These are phyloP conservation scores for Moringa oleifera DNA, from an alignment of 345 rosid genomes.

Conservation along the genomic window DNA sequence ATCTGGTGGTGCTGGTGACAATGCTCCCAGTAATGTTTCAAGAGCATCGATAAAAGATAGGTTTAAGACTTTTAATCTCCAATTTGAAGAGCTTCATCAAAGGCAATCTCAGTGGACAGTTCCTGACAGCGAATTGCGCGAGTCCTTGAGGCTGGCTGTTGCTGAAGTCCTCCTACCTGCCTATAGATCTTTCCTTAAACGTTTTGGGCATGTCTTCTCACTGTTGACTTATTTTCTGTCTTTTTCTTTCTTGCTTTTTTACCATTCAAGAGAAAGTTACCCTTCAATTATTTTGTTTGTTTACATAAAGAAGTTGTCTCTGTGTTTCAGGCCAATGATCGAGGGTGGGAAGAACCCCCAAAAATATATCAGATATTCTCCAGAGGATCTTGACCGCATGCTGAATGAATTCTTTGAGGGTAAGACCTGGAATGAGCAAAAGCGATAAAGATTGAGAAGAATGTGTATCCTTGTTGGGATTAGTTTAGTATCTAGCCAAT, in stretches of 20 bases:
- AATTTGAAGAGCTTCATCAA: constrained; percentile 88
- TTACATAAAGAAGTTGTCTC: constrained; percentile 11
- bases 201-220: constrained; percentile 56
- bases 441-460: constrained; percentile 30
- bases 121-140: constrained; percentile 91
- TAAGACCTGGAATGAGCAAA: constrained; percentile 80
- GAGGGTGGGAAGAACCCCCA: constrained; percentile 80
- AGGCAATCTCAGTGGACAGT: constrained; percentile 98
- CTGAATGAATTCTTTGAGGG: constrained; percentile 90
- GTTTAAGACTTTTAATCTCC: constrained; percentile 77
- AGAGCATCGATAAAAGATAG: constrained; percentile 82
- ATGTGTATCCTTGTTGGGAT: not conserved
- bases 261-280: not conserved
- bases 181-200: constrained; percentile 78
- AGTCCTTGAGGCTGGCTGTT: constrained; percentile 89
- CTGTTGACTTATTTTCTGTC: not conserved
- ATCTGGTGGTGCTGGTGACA: constrained; percentile 30
- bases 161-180: constrained; percentile 98
- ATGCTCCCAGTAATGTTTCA: constrained; percentile 40
- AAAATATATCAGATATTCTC: constrained; percentile 73
- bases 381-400: constrained; percentile 87
- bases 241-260: not conserved
- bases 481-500: not conserved
- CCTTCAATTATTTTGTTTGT: not conserved
- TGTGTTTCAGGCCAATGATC: constrained; percentile 59